Base-by-base conservation (phyloP, 108 stramenopile genomes). In the Fragilaria crotonensis region DNA sequence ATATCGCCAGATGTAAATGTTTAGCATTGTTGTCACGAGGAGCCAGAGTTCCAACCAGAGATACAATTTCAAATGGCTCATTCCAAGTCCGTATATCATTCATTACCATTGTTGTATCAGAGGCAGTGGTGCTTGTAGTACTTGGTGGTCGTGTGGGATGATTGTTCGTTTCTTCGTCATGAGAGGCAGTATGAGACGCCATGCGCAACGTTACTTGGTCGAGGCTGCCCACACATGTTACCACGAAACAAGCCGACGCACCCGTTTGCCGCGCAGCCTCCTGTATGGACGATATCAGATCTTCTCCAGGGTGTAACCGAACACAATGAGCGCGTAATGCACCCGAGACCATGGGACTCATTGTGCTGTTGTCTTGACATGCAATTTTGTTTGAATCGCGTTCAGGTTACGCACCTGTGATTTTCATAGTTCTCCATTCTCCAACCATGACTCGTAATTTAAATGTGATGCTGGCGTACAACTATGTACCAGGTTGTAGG, bases 161-260 rank as follows among this genome's bases (percentile, higher is more conserved):
- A n/a, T n/a, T n/a, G n/a, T n/a, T n/a, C n/a, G n/a, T n/a, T n/a
- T n/a, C n/a, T n/a, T n/a, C n/a, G n/a, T n/a, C n/a, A n/a, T n/a
- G n/a, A n/a, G n/a, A n/a, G n/a, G n/a, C n/a, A 41, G 11, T 7
- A 41, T 41, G 48, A 9, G 18, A 64, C 17, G 89, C 85, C 61
- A 90, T 72, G 22, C 89, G 79, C n/a, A 90, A 54, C 11, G 80
- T 78, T 5, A 76, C 79, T 36, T 63, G 51, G 33, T 77, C 26
- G 4, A 90, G 68, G 45, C 67, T 70, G 4, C 89, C 89, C 3
- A 90, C 89, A 4, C 79, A 76, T 5, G 89, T 77, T 9, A 87
- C 44, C 26, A 90, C 58, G 55, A 87, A 85, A 29, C 68, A 68
- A 4, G 83, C 78, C 28, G 62, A 48, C 25, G 56, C 27, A 7